Percentiles rank a stretch among this genome's conserved stretches.
These are phyloP conservation scores for Neospermospora avenae DNA, from an alignment of 2,329 filamentous ascomycete species.

Conservation along the genomic window DNA sequence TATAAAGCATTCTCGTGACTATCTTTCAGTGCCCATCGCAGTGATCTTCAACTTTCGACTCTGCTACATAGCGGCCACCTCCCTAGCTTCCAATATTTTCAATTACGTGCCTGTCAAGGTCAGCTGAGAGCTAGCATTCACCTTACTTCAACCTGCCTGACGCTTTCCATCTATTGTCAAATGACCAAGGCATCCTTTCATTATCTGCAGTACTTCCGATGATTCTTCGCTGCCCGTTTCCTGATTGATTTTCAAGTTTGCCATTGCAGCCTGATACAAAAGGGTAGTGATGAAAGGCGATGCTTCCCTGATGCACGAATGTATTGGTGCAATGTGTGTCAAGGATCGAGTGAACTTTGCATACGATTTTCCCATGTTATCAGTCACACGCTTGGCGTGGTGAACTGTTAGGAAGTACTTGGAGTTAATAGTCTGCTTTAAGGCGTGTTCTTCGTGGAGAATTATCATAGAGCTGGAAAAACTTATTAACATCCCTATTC, in stretches of 20 bases:
- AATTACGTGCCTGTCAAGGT: conserved; percentile 13
- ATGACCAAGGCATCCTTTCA: conserved; percentile 8
- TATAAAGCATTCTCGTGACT: neutral
- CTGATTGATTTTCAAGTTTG: conserved; percentile 9
- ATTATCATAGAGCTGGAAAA: conserved; percentile 15
- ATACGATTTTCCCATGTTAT: neutral
- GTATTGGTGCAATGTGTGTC: neutral
- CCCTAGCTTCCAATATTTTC: conserved; percentile 19
- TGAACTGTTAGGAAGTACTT: conserved; percentile 5
- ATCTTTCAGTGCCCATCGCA: no score
- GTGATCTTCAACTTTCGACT: neutral
- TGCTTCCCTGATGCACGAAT: conserved; percentile 11
- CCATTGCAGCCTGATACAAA: conserved; percentile 12
- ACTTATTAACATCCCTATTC: no score
- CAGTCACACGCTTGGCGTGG: neutral
- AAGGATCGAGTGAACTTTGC: neutral
- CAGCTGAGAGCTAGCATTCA: neutral
- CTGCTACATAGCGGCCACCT: conserved; percentile 6
- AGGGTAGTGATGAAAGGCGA: conserved; percentile 18
- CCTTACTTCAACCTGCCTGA: conserved; percentile 7
- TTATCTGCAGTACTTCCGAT: neutral
- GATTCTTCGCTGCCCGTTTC: conserved; percentile 9
- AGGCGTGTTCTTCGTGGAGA: conserved; percentile 18
- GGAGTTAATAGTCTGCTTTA: neutral
- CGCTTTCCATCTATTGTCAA: conserved; percentile 18